Evolutionary conservation across 352 stramenopile genomes (phyloP), one percentile per base, ranked within the genome.

Genomic region (Ophiocytium majus): DNA sequence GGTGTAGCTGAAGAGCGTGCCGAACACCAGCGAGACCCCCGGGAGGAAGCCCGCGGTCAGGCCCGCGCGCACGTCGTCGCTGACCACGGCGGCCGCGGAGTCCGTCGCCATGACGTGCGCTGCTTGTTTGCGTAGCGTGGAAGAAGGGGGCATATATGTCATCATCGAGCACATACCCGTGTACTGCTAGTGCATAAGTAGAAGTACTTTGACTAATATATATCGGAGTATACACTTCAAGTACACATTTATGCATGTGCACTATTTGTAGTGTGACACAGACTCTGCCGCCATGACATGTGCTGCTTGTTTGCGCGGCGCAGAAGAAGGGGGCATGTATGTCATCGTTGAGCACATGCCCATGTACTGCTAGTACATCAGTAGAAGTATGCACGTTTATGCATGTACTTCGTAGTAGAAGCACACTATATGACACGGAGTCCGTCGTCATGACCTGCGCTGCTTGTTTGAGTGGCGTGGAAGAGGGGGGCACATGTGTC

Each of bases 1-100:
- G 0, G 83, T 87, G 63, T 87, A 87, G 50, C 63, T 82, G 80
- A 87, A 87, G 34, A 87, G 83, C 31, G 83, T 75, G 50, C 83
- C 83, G 50, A 87, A 87, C 9, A 87, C 64, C 31, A 87, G 80
- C 19, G 83, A 87, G 17, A 87, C 76, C 1, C 83, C 83, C 1
- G 83, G 83, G 23, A 87, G 50, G 75, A 87, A 87, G 23, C 76
- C 80, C 14, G 50, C 76, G 28, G 83, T 87, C 33, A 87, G 74
- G 14, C 83, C 80, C 75, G 82, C n/a, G 50, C 83, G 83, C 14
- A 84, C 80, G 32, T 81, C 64, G 23, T 87, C 83, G 17, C 37
- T 85, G 43, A 87, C 23, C 14, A 50, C 83, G 19, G 49, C 79
- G 71, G n/a, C n/a, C 82, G 43, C 43, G 43, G 66, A 78, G 43